A percentile compares a stretch with the other conserved stretches of the same genome.
Conservation (phyloP, 371 early-diverging fungal species). For the Mucor circinelloides region DNA sequence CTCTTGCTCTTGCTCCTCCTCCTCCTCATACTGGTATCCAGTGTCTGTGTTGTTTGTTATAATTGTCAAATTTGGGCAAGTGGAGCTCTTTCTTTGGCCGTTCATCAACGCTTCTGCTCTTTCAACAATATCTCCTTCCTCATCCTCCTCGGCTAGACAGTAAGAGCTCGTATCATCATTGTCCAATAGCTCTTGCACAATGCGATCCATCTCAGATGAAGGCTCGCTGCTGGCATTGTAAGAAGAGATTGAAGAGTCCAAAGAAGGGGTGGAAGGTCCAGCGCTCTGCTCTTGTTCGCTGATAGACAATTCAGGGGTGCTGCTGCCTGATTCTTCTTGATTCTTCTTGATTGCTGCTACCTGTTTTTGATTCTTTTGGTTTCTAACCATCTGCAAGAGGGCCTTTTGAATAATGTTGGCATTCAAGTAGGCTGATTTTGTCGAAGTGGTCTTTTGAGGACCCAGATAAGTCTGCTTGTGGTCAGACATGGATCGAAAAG, state of each 20-base stretch:
- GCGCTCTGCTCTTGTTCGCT: not conserved
- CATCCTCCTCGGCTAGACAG: not conserved
- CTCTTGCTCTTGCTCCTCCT: not conserved
- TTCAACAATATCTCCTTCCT: not conserved
- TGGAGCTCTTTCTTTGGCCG: slow-evolving; percentile 1
- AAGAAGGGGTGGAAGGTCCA: not conserved
- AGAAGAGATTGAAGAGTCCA: not conserved
- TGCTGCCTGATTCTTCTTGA: not conserved
- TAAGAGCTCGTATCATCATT: not conserved
- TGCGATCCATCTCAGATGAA: not conserved
- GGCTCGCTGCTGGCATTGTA: not conserved
- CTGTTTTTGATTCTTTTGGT: not conserved
- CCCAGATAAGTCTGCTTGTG: not conserved
- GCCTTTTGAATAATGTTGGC: slow-evolving; percentile 6
- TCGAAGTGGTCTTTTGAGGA: not conserved
- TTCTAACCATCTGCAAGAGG: not conserved
- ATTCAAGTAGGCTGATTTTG: not conserved
- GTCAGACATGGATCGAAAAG: not conserved
- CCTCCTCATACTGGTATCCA: not conserved
- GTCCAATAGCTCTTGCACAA: not conserved
- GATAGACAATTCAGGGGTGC: not conserved
- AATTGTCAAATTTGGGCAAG: slow-evolving; percentile 12
- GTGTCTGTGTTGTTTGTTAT: no score
- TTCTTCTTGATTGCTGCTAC: not conserved
- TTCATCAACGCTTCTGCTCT: not conserved